Base-by-base conservation (phyloP, 23 red algal species). In the Gracilariopsis chorda region DNA sequence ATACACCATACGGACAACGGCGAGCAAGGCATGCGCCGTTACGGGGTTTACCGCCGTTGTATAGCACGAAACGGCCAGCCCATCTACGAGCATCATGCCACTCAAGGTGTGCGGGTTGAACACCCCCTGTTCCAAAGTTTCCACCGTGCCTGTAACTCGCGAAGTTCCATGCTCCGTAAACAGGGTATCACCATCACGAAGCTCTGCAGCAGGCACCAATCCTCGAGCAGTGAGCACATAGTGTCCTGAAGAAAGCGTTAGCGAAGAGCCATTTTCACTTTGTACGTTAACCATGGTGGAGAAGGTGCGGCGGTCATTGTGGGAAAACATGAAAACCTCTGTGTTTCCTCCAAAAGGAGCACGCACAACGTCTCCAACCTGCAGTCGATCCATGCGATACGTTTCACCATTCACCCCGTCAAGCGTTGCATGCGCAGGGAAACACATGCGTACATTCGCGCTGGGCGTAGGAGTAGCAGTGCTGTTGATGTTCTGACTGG, bases 51-150 rank as follows among this genome's bases (percentile, higher is more conserved):
- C 57, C 3, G 76, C 75, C 37, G 55, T 58, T 9, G 87, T 91
- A 45, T 91, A 91, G 55, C 87, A 91, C 23, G 27, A 41, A 4
- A 42, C 77, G 44, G 81, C 39, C 47, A 82, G 25, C 7, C 76
- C 87, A 40, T 81, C 74, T 21, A 91, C 87, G 32, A 69, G 73
- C 9, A 91, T 60, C 23, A 59, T 29, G 4, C 87, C 87, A 20
- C 67, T 40, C 29, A 62, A 23, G 24, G 87, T 91, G 48, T 91
- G 87, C 48, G 87, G 87, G 77, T 91, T 91, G 62, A 71, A 91
- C 46, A 81, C 30, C 9, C 87, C 87, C 3, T 51, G 44, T n/a
- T n/a, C n/a, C 77, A 11, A 9, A 46, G 9, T 17, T 3, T 27
- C 25, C 55, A 7, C 48, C 7, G 7, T 59, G 55, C 55, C 7